Conservation (phyloP, 305 asterid species). For the Andrographis paniculata region DNA sequence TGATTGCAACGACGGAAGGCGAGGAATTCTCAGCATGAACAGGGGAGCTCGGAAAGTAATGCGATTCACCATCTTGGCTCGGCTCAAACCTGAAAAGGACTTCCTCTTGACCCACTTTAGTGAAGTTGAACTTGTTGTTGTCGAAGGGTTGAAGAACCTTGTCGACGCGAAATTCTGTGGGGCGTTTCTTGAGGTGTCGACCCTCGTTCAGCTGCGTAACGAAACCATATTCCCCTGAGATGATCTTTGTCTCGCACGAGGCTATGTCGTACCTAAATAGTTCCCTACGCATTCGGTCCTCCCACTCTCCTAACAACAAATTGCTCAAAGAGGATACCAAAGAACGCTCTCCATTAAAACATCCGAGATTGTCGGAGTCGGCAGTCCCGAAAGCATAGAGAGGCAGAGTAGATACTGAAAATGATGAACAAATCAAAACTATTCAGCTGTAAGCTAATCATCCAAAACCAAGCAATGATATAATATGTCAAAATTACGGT, state of each 20-base stretch:
- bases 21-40: constrained; percentile 40
- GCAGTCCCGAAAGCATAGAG: constrained; percentile 56
- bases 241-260: constrained; percentile 92
- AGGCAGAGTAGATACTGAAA: constrained; percentile 81
- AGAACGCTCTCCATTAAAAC: constrained; percentile 34
- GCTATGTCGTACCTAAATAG: constrained; percentile 96
- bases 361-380: constrained; percentile 17
- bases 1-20: constrained; percentile 75
- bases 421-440: constrained; percentile 33
- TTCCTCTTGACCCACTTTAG: constrained; percentile 89
- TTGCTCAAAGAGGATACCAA: constrained; percentile 59
- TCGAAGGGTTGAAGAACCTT: constrained; percentile 89
- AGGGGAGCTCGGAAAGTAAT: constrained; percentile 52
- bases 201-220: constrained; percentile 95
- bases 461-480: too few species aligned
- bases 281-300: constrained; percentile 87
- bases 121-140: constrained; percentile 82
- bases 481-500: too few species aligned
- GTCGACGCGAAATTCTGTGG: constrained; percentile 87
- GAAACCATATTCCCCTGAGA: constrained; percentile 80
- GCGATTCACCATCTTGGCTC: constrained; percentile 38
- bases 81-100: constrained; percentile 73
- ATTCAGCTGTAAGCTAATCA: too few species aligned
- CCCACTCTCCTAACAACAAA: constrained; percentile 93
- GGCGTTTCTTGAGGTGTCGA: constrained; percentile 95